Conservation (phyloP, 2,329 filamentous ascomycete genomes). For the Paradendryphiella salina region DNA sequence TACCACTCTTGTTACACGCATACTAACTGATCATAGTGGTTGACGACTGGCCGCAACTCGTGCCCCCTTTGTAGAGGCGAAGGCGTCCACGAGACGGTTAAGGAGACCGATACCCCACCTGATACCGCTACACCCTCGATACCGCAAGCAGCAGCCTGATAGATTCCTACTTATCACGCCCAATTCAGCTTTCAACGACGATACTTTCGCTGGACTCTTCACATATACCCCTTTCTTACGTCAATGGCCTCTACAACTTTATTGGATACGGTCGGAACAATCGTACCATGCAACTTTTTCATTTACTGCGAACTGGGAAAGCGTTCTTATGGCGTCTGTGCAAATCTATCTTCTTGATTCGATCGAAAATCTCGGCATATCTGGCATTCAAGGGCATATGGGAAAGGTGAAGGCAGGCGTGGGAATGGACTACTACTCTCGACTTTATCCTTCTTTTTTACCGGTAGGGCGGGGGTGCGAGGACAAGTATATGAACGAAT, state of each 20-base stretch:
- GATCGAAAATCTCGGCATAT: slow-evolving; percentile 7
- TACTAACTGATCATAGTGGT: slow-evolving; percentile 56
- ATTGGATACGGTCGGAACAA: slow-evolving; percentile 11
- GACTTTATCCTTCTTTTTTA: background rate
- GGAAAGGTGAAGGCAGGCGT: background rate
- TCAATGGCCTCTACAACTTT: slow-evolving; percentile 4
- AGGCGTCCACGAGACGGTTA: slow-evolving; percentile 57
- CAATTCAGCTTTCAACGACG: background rate
- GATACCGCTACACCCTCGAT: slow-evolving; percentile 8
- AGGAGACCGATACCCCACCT: slow-evolving; percentile 19
- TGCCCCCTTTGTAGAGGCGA: slow-evolving; percentile 64
- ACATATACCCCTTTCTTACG: slow-evolving; percentile 24
- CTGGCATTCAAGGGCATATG: slow-evolving; percentile 12
- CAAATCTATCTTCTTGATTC: background rate
- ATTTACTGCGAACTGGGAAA: slow-evolving; percentile 2
- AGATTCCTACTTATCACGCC: background rate
- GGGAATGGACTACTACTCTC: slow-evolving; percentile 3
- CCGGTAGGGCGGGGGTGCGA: slow-evolving; percentile 6
- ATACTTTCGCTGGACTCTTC: slow-evolving; percentile 9
- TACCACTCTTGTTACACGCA: background rate
- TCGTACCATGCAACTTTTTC: slow-evolving; percentile 7
- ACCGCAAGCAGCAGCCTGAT: slow-evolving; percentile 15
- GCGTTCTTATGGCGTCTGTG: slow-evolving; percentile 6
- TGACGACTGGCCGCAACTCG: slow-evolving; percentile 68
- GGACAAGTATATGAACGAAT: background rate